Base-by-base conservation (phyloP, 2,329 filamentous ascomycete species). In the Neopestalotiopsis rosae region DNA sequence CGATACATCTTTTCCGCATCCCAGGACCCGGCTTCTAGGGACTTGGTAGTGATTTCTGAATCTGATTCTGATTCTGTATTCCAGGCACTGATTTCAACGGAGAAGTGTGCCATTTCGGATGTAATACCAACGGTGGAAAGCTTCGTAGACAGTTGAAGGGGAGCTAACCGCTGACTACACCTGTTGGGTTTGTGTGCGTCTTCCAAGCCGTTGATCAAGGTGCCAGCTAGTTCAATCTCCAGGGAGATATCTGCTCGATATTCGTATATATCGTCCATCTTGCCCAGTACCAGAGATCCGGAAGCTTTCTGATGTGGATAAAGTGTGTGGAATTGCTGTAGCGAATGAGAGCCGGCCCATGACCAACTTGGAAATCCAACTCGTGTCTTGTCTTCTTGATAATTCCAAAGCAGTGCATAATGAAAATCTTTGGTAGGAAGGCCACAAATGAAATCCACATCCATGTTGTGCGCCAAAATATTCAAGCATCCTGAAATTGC, bases 401-500 rank as follows among this genome's bases (percentile, higher is more conserved):
- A 1, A 12, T 40, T 2, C 40, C 40, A 57, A 38, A 65, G 63
- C 5, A 65, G 24, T 1, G 57, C 57, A 28, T 59, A 59, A 34
- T 59, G 57, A 3, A 59, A 59, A 17, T 59, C 57, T 9, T 30
- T 59, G 24, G 28, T 30, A 5, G 57, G 57, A 7, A 59, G 30
- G 4, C 57, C 57, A 1, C 30, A 34, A 10, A 65, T 1, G 63
- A 56, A 57, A 4, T 34, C 5, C 12, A 65, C 2, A 20, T 56
- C 30, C 49, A 49, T 52, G 9, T 24, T 57, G 0, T 38, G 17
- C 2, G 45, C 6, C n/a, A 66, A 24, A 14, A 59, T 42, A 40
- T 59, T 59, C 7, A 66, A 20, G 38, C 64, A 59, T 5, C 64
- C 64, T 9, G 45, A 42, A n/a, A 66, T 59, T 17, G 64, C 49